Evolutionary conservation across 2,329 filamentous ascomycete genomes (phyloP), one percentile per base, ranked within the genome.

Genomic region (Penicillium vulpinum): DNA sequence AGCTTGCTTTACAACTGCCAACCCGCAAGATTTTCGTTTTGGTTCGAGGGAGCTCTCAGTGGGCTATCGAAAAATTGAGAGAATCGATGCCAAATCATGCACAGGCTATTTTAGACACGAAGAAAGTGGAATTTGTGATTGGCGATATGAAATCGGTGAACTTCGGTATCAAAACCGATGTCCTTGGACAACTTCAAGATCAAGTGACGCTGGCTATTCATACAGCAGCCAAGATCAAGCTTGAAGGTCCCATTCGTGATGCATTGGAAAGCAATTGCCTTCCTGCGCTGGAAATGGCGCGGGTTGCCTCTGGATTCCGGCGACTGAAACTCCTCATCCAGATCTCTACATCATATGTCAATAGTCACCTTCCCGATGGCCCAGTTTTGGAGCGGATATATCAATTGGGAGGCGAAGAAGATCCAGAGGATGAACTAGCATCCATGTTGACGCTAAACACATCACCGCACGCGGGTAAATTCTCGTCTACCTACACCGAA

Each of bases 151-250:
- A 40, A 31, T 29, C 53, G n/a, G 21, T 61, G 1, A 53, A 70
- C 40, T 70, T 73, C 16, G 67, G 68, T 2, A 65, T 73, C 16
- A 49, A 66, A 4, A 8, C 51, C 5, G 31, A 26, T 1, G 44
- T 52, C 13, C 36, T 72, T 18, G 36, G 60, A 16, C 44, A 54
- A 18, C 51, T 73, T 15, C 62, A 61, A 10, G 57, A 64, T n/a
- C 57, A 71, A 54, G 67, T 73, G n/a, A 73, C 70, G 1, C 53
- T 71, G 10, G 65, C 67, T 3, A 73, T 73, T 9, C 70, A 73
- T 33, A 59, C 70, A 2, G 70, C 70, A 10, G 70, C 70, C n/a
- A 71, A 64, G 16, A 73, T 73, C 51, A 62, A 63, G 1, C 63
- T 73, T 3, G 67, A 70, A 29, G 64, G 68, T 7, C 59, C 56